Conservation (phyloP, 2,329 filamentous ascomycete species). For the Fusarium pseudocircinatum region DNA sequence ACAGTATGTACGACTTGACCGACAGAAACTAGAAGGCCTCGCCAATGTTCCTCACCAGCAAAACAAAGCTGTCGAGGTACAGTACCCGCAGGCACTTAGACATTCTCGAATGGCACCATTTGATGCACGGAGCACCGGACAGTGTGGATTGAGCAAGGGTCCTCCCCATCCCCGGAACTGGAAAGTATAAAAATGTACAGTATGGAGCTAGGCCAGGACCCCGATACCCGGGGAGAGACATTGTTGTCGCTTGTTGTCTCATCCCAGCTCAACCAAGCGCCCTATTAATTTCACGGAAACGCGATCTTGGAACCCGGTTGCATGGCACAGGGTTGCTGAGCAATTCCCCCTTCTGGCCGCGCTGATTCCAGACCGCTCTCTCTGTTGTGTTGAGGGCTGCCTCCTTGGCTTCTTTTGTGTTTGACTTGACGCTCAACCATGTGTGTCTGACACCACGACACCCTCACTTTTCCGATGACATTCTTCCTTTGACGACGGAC, state of each 20-base stretch:
- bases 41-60: conserved; percentile 9
- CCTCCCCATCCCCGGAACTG: conserved; percentile 25
- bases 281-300: conserved; percentile 20
- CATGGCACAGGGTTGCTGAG: conserved; percentile 19
- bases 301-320: conserved; percentile 12
- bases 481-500: conserved; percentile 7
- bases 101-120: conserved; percentile 27
- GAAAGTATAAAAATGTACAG: conserved; percentile 23
- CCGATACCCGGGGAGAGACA: conserved; percentile 14
- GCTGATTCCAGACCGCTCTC: conserved; percentile 15
- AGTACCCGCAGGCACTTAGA: conserved; percentile 2
- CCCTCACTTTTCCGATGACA: conserved; percentile 4
- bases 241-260: neutral
- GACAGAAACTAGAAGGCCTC: conserved; percentile 26
- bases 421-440: neutral
- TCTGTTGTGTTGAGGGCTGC: neutral
- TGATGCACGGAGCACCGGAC: conserved; percentile 23
- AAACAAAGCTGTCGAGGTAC: conserved; percentile 15
- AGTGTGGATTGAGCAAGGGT: conserved; percentile 26
- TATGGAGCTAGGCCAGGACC: neutral
- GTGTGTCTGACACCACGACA: conserved; percentile 4
- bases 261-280: conserved; percentile 13
- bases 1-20: conserved; percentile 17
- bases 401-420: neutral
- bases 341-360: conserved; percentile 16